These are phyloP conservation scores for Ampelomyces quisqualis DNA, from an alignment of 2,329 filamentous ascomycete species.

Conservation along the genomic window DNA sequence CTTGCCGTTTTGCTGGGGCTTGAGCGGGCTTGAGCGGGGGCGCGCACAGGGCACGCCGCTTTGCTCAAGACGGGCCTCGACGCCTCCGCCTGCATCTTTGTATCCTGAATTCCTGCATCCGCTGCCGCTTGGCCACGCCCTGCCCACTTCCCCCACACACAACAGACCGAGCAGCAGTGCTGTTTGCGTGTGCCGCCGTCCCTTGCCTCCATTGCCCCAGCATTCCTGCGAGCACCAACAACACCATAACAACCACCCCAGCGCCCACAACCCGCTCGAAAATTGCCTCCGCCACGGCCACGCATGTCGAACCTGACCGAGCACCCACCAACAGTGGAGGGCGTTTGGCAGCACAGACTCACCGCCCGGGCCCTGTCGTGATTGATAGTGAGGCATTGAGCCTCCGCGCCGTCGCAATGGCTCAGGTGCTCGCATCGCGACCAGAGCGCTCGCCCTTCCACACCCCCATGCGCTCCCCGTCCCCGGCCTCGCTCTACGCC, in stretches of 20 bases:
- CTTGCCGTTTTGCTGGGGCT: too few species aligned
- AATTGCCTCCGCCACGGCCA: conserved; percentile 15
- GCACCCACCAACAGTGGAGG: conserved; percentile 25
- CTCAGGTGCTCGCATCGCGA: conserved; percentile 41
- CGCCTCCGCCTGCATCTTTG: too few species aligned
- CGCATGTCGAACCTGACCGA: conserved; percentile 38
- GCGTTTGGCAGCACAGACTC: conserved; percentile 25
- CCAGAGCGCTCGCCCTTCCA: conserved; percentile 38
- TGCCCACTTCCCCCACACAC: background rate
- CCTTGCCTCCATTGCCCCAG: conserved; percentile 5
- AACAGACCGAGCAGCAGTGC: too few species aligned
- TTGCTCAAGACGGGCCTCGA: too few species aligned
- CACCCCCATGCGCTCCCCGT: conserved; percentile 44
- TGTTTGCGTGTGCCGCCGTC: conserved; percentile 2
- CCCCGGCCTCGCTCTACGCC: conserved; percentile 49
- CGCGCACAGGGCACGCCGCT: too few species aligned
- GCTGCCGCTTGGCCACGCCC: too few species aligned
- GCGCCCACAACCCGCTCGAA: conserved; percentile 10
- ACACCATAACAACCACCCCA: conserved; percentile 8
- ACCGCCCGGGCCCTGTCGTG: conserved; percentile 15
- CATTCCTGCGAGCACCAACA: conserved; percentile 18
- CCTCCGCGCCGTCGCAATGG: conserved; percentile 33
- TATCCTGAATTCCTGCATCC: too few species aligned
- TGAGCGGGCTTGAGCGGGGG: too few species aligned
- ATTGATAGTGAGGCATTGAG: conserved; percentile 27